Evolutionary conservation across 2,329 filamentous ascomycete genomes (phyloP), one percentile per base, ranked within the genome.

Genomic region (Zymoseptoria crescenta): DNA sequence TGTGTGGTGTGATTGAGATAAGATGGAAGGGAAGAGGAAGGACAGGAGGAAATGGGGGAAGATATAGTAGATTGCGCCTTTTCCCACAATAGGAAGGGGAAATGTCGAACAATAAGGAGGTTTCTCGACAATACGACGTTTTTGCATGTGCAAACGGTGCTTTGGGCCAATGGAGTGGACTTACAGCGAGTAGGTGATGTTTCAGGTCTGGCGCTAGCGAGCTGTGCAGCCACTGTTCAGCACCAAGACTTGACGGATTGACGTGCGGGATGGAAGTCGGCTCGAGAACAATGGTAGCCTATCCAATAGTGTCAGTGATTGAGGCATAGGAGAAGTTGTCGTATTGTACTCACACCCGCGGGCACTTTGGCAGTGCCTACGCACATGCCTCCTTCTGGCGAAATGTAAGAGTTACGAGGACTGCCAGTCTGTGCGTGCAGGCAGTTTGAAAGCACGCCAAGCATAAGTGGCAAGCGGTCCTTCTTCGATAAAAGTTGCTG

Each of bases 381-480:
- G 49, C 58, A 54, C 27, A 41, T 27, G 21, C 60, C 54, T 16
- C 55, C 62, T 19, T 60, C 49, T 6, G 53, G 55, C 28, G 54
- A n/a, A 41, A 55, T 50, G 55, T 61, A 63, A 7, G 13, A 13
- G 7, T 45, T 45, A 7, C 13, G 5, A 45, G 35, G 13, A 7
- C 35, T 45, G 35, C 35, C 35, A 13, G 13, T n/a, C 7, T 45
- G 35, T 45, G 35, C 41, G 19, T 61, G 65, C 10, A 61, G 56
- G 30, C 57, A 56, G 49, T 64, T 58, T 20, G 60, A 58, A 13
- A 67, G 51, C 8, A 63, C 53, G 8, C 60, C 65, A 27, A 65
- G 59, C 21, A 63, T 52, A 13, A 56, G 45, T 24, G 60, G 59
- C 58, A 65, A 49, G n/a, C 54, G 49, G 16, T 24, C 16, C 24